phyloP scores from a whole-genome alignment of 805 yeast genomes.

The Yarrowia sp. region DNA sequence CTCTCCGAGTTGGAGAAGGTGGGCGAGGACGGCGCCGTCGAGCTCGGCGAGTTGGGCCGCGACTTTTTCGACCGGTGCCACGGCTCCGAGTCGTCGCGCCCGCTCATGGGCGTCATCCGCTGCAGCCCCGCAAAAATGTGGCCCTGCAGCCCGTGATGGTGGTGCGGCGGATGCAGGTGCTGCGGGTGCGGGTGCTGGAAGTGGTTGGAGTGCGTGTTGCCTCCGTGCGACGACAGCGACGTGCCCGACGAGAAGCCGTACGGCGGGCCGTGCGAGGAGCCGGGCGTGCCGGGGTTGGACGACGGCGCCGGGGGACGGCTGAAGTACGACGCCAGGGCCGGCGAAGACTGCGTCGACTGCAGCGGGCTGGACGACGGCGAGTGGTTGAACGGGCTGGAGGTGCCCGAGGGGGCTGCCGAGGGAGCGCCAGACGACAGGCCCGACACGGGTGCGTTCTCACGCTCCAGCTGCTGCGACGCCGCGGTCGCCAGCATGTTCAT shows the following conservation, averaged over 20 bases:
- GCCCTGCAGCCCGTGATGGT: conserved; percentile 42
- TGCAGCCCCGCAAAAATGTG: conserved; percentile 43
- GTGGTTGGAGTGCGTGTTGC: conserved; percentile 14
- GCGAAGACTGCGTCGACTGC: conserved; percentile 43
- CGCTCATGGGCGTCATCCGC: conserved; percentile 46
- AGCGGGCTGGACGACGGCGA: conserved; percentile 41
- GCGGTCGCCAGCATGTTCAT: conserved; percentile 56
- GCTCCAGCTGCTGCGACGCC: conserved; percentile 56
- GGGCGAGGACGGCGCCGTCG: conserved; percentile 56
- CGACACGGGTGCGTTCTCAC: conserved; percentile 44
- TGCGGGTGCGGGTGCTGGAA: conserved; percentile 34
- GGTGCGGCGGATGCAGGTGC: conserved; percentile 39
- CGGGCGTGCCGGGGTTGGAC: conserved; percentile 36
- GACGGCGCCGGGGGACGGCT: conserved; percentile 39
- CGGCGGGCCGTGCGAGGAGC: conserved; percentile 33
- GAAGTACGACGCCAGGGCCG: conserved; percentile 44
- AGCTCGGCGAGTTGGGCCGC: conserved; percentile 53
- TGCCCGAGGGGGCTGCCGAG: conserved; percentile 37
- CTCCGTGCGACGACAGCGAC: conserved; percentile 24
- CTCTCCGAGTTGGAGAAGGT: conserved; percentile 50
- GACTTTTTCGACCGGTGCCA: conserved; percentile 50
- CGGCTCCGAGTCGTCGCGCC: conserved; percentile 38
- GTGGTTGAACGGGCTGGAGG: conserved; percentile 44
- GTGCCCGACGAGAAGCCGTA: conserved; percentile 32
- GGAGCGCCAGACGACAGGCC: conserved; percentile 19